These are phyloP conservation scores for Fomitopsis palustris DNA, from an alignment of 1,284 basidiomycete genomes.

Conservation along the genomic window DNA sequence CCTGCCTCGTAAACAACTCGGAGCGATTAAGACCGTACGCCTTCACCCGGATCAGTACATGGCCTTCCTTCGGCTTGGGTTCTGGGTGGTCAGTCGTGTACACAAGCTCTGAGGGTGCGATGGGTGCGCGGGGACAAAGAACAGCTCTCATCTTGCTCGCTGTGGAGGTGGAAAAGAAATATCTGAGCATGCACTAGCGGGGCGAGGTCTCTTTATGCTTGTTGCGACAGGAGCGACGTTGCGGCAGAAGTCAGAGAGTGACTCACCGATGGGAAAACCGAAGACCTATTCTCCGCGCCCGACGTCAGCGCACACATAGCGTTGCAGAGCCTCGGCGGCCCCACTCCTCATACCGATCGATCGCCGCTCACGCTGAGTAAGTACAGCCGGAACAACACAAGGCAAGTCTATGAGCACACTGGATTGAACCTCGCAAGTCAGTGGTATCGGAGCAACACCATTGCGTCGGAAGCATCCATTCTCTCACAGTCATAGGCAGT, in stretches of 20 bases:
- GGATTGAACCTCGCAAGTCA: not conserved
- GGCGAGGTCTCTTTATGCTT: no score
- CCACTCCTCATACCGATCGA: no score
- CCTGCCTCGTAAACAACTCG: slow-evolving; percentile 10
- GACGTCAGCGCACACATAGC: not conserved
- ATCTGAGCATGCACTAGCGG: not conserved
- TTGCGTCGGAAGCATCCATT: not conserved
- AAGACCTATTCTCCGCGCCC: not conserved
- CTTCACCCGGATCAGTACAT: slow-evolving; percentile 12
- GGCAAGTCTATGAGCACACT: no score
- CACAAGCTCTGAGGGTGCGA: slow-evolving; percentile 8
- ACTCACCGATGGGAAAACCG: not conserved
- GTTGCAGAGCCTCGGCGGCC: not conserved
- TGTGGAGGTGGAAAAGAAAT: not conserved
- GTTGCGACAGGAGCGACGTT: no score
- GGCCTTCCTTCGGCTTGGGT: slow-evolving; percentile 3
- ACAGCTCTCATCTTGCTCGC: slow-evolving; percentile 7
- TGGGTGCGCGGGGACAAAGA: slow-evolving; percentile 8
- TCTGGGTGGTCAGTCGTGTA: slow-evolving; percentile 8
- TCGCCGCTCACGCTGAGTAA: no score
- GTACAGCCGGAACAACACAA: no score
- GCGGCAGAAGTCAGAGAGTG: not conserved
- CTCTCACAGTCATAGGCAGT: not conserved
- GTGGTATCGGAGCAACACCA: not conserved
- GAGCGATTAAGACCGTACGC: slow-evolving; percentile 10